Evolutionary conservation across 768 basidiomycete species (phyloP), one percentile per base, ranked within the genome.

Genomic region (Mycena metata): DNA sequence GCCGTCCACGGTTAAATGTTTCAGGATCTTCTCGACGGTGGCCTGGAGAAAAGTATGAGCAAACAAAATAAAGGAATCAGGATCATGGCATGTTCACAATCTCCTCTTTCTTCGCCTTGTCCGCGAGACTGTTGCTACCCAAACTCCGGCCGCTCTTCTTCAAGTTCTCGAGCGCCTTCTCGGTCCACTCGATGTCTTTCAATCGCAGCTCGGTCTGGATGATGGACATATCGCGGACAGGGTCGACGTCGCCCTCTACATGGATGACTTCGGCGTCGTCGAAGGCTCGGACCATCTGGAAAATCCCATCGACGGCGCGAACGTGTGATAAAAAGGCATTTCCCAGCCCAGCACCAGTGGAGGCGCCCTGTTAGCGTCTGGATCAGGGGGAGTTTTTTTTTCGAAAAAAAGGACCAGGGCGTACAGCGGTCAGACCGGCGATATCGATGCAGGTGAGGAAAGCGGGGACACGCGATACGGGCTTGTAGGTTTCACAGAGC

Each of bases 181-280:
- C 94, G 13, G 95, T 92, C 98, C 98, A 99, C 76, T 99, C 98
- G 70, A 96, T 96, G 80, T 99, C 98, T 83, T 99, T 99, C 47
- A 99, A 82, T 54, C 96, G 86, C 21, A 99, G 84, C 80, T 99
- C 98, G 10, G 90, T 97, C 72, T 91, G 90, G 76, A 99, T 99
- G 75, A 98, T 99, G 71, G 93, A 90, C 96, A 99, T 98, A 81
- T 99, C 98, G 66, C 98, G 92, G 43, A 93, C 70, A 13, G 98
- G 98, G 80, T 99, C 87, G 64, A 99, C 96, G 74, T 99, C 98
- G 49, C 98, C 98, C 82, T 99, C 98, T 69, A 99, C 97, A 80
- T 99, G 98, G 73, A 93, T 99, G 78, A 99, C 96, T 74, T 99
- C 98, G n/a, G 96, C 92, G 75, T 99, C 98, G 76, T 99, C 98